A percentile compares a stretch with the other conserved stretches of the same genome.
Evolutionary conservation across 768 basidiomycete genomes (phyloP).

Genomic region (Suillus tomentosus): DNA sequence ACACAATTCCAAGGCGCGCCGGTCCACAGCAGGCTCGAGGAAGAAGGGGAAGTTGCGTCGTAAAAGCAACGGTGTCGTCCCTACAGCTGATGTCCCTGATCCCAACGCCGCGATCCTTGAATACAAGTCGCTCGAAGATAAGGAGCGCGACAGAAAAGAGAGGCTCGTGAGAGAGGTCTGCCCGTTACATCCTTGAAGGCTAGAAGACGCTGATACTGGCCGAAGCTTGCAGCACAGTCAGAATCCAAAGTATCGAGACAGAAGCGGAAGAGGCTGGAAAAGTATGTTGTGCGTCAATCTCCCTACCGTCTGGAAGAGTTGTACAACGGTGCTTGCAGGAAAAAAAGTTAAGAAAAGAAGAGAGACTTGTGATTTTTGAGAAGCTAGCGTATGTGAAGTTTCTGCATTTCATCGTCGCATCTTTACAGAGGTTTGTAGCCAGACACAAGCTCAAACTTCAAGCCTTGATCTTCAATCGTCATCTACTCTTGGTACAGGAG

Average conservation of each 20-base stretch:
- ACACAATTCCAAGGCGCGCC: slow-evolving; percentile 70
- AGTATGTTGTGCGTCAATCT: slow-evolving; percentile 73
- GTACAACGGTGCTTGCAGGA: slow-evolving; percentile 48
- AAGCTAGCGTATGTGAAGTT: slow-evolving; percentile 69
- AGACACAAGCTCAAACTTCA: slow-evolving; percentile 71
- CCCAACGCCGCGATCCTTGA: slow-evolving; percentile 60
- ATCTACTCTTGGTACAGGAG: slow-evolving; percentile 81
- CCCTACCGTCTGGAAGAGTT: background rate
- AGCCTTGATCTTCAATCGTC: slow-evolving; percentile 73
- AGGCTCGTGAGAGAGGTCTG: slow-evolving; percentile 63
- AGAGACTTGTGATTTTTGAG: slow-evolving; percentile 71
- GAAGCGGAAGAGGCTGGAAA: slow-evolving; percentile 88
- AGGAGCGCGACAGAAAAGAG: slow-evolving; percentile 59
- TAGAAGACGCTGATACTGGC: slow-evolving; percentile 2
- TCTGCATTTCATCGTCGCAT: slow-evolving; percentile 13
- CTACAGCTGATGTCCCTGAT: slow-evolving; percentile 38
- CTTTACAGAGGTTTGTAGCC: slow-evolving; percentile 47
- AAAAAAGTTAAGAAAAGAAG: slow-evolving; percentile 92
- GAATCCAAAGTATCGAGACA: slow-evolving; percentile 78
- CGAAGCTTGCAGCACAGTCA: slow-evolving; percentile 44
- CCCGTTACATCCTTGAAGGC: slow-evolving; percentile 8
- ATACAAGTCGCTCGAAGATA: slow-evolving; percentile 61
- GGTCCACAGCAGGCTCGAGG: slow-evolving; percentile 56
- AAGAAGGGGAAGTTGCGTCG: slow-evolving; percentile 62
- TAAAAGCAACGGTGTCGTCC: slow-evolving; percentile 24